phyloP scores from a whole-genome alignment of 75 land plant genomes.

The Picea glauca region DNA sequence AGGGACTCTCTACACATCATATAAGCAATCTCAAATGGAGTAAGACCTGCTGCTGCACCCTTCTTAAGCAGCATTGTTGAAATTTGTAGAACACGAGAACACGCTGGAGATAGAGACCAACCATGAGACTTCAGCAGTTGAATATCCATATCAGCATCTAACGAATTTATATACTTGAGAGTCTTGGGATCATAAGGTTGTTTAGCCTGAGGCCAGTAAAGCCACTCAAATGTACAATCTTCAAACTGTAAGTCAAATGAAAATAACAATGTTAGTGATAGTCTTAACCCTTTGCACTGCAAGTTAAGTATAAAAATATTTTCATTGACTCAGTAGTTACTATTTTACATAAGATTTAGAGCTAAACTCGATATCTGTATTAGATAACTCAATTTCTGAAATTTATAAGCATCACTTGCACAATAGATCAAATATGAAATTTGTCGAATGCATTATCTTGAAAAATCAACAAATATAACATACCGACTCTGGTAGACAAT shows the following conservation, averaged over 20 bases:
- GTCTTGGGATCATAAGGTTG: slow-evolving; percentile 39
- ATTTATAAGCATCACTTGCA: no score
- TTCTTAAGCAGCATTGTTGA: slow-evolving; percentile 90
- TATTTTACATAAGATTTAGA: no score
- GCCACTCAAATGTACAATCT: slow-evolving; percentile 95
- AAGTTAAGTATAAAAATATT: no score
- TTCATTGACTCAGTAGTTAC: no score
- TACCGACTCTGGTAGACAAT: slow-evolving; percentile 25
- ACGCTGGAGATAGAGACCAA: slow-evolving; percentile 47
- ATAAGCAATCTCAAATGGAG: slow-evolving; percentile 67
- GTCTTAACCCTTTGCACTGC: no score
- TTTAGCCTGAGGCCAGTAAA: slow-evolving; percentile 83
- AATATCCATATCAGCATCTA: slow-evolving; percentile 78
- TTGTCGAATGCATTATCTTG: no score
- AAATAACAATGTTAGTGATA: background rate
- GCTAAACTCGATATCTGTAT: no score
- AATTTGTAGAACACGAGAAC: slow-evolving; percentile 55
- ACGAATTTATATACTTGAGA: slow-evolving; percentile 59
- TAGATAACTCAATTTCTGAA: no score
- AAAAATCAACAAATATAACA: background rate
- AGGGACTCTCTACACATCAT: slow-evolving; percentile 79
- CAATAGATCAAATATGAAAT: no score
- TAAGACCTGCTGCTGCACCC: slow-evolving; percentile 76
- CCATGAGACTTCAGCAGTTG: slow-evolving; percentile 63
- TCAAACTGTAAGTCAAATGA: slow-evolving; percentile 63